Evolutionary conservation across 352 stramenopile genomes (phyloP).

Genomic region (Blastocystis sp.): DNA sequence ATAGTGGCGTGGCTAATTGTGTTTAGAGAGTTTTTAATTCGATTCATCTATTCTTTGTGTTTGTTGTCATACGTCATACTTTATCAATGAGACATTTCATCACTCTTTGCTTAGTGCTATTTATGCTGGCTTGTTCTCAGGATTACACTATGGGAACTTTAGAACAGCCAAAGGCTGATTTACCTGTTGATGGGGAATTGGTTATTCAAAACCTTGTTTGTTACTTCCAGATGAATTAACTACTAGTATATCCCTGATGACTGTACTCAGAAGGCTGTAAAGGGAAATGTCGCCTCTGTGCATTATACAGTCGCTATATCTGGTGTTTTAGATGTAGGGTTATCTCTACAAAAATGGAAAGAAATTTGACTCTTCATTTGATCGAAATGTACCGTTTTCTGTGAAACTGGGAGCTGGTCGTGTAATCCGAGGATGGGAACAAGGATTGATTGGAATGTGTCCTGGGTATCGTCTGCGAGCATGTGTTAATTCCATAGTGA

Average conservation of each 20-base stretch:
- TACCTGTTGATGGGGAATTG: constrained; percentile 5
- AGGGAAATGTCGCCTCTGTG: constrained; percentile 22
- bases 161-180: constrained; percentile 11
- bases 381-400: constrained; percentile 66
- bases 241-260: constrained; percentile 13
- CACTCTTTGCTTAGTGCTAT: not conserved
- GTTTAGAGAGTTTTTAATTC: not conserved
- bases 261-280: constrained; percentile 35
- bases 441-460: constrained; percentile 64
- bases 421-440: constrained; percentile 66
- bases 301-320: not conserved
- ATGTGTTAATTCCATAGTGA: constrained; percentile 32
- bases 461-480: not conserved
- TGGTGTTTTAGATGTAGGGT: not conserved
- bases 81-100: not conserved
- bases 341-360: constrained; percentile 66
- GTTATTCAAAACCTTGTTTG: constrained; percentile 38
- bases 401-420: constrained; percentile 66
- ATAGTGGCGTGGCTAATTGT: not conserved
- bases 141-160: constrained; percentile 47
- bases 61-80: not conserved
- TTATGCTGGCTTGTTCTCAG: not conserved
- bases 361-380: constrained; percentile 68
- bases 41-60: not conserved
- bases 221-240: not conserved